Percentiles rank a stretch among this genome's conserved stretches.
phyloP scores from a whole-genome alignment of 208 protist species.

The Crithidia bombi region DNA sequence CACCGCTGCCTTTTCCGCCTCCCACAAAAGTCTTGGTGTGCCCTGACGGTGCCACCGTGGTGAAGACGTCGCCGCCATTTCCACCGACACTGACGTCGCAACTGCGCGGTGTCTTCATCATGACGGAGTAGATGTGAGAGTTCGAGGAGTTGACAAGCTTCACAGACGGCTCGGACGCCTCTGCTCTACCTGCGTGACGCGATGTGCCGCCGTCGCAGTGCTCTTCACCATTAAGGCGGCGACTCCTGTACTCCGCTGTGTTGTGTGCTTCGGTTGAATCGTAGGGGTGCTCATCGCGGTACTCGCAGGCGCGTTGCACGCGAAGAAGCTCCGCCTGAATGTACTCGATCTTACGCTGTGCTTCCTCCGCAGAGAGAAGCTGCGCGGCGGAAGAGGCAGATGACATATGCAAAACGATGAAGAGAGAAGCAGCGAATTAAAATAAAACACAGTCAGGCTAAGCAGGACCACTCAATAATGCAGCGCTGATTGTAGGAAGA shows the following conservation, averaged over 20 bases:
- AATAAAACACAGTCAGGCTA: background rate
- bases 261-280: background rate
- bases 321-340: slow-evolving; percentile 45
- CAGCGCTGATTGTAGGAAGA: no score
- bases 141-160: background rate
- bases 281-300: slow-evolving; percentile 43
- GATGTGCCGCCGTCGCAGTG: background rate
- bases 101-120: no score
- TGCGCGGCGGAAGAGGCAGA: background rate
- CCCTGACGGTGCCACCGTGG: background rate
- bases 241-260: background rate
- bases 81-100: background rate
- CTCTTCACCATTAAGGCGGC: background rate
- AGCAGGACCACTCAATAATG: no score
- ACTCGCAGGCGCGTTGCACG: slow-evolving; percentile 46
- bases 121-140: background rate
- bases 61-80: background rate
- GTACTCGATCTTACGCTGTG: slow-evolving; percentile 32
- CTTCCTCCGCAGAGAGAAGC: slow-evolving; percentile 20
- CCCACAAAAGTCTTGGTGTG: background rate
- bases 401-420: background rate
- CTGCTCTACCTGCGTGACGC: background rate
- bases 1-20: background rate
- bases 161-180: background rate
- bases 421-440: background rate